phyloP scores from a whole-genome alignment of 192 early-diverging fungal species.

The Podila verticillata region DNA sequence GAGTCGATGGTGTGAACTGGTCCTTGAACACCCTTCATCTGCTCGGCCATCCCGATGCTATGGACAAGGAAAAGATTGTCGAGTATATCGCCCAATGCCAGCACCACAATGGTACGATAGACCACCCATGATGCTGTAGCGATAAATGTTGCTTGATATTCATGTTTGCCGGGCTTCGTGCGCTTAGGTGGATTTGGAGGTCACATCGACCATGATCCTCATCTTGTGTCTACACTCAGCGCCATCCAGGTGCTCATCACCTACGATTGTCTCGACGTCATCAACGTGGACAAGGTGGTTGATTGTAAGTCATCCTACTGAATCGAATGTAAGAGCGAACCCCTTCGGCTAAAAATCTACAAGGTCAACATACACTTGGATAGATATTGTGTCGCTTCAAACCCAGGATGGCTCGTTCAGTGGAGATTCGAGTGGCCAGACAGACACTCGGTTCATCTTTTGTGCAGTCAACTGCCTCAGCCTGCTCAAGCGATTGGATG shows the following conservation, averaged over 20 bases:
- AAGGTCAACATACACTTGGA: too few relatives aligned
- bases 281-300: constrained; percentile 72
- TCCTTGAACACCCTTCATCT: constrained; percentile 85
- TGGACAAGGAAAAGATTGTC: constrained; percentile 79
- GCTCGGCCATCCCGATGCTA: constrained; percentile 68
- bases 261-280: constrained; percentile 77
- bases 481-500: constrained; percentile 74
- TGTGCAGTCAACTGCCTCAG: constrained; percentile 81
- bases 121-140: too few relatives aligned
- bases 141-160: too few relatives aligned
- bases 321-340: too few relatives aligned
- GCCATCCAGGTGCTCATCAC: constrained; percentile 90
- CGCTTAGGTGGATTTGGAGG: constrained; percentile 91
- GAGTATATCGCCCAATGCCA: constrained; percentile 84
- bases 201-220: constrained; percentile 85
- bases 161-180: neutral
- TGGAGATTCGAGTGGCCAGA: constrained; percentile 93
- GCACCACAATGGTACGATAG: constrained; percentile 70
- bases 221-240: constrained; percentile 92
- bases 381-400: constrained; percentile 75
- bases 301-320: constrained; percentile 63
- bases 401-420: constrained; percentile 78
- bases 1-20: constrained; percentile 94
- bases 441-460: constrained; percentile 93
- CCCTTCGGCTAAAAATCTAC: too few relatives aligned